Base-by-base conservation (phyloP, 495 filamentous ascomycete genomes). In the Podospora comata region DNA sequence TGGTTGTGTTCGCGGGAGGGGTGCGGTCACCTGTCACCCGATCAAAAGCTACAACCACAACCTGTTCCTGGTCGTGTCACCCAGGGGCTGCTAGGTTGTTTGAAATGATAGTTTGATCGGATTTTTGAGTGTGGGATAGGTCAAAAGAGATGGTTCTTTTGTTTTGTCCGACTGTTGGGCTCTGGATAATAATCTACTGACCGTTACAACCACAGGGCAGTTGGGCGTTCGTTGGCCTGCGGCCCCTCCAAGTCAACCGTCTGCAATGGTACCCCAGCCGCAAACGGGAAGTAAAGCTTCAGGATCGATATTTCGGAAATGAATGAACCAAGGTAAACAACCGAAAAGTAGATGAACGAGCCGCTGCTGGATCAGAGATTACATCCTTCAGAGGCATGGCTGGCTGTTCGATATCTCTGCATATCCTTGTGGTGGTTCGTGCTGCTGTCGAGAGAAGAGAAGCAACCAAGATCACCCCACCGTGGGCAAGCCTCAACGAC, bases 1-100 rank as follows among this genome's bases (percentile, higher is more conserved):
- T 11, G 39, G 5, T 39, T 11, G 39, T 3, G 39, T 13, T 48
- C 2, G 39, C 9, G 39, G 39, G 39, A 16, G 39, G 7, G 16
- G 2, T 4, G 1, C 28, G 19, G 60, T 55, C 62, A 65, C 62
- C 27, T 44, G 44, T 66, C 64, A 67, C 9, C 60, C 18, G 65
- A 60, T 18, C 60, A 63, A 44, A 39, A n/a, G 27, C 7, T 23
- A 23, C 23, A 23, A 23, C 23, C 61, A 18, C 59, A 48, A 18
- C 39, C 59, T 58, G 55, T 58, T 58, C 55, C 55, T 58, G 55
- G 55, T 23, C 5, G 55, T 58, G 55, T 58, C 55, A 58, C 55
- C n/a, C 55, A 48, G 11, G 34, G 34, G 34, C 34, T 39, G 5
- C 34, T 11, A 39, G 39, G 15, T 48, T 48, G 9, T 6, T 48